phyloP scores from a whole-genome alignment of 306 rosid genomes.

The Rosa multiflora region DNA sequence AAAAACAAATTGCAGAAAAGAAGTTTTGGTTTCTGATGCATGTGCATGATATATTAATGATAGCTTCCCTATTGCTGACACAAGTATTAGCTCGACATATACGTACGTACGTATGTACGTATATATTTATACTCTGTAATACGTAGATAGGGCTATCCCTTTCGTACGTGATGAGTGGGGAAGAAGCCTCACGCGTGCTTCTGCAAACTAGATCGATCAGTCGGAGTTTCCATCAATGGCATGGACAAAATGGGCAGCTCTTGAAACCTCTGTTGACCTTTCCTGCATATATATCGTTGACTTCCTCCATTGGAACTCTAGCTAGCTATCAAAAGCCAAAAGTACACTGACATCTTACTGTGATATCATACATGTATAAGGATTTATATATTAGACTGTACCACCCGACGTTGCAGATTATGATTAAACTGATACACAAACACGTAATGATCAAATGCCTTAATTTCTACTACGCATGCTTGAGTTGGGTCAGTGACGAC shows the following conservation, averaged over 20 bases:
- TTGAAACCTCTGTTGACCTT: slow-evolving; percentile 9
- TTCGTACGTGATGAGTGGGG: background rate
- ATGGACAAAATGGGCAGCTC: background rate
- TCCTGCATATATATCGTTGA: slow-evolving; percentile 13
- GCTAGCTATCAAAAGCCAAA: background rate
- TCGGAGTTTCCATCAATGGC: slow-evolving; percentile 7
- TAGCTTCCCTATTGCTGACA: background rate
- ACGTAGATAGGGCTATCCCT: no score
- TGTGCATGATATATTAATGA: background rate
- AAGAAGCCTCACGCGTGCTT: slow-evolving; percentile 4
- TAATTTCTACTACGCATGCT: slow-evolving; percentile 3
- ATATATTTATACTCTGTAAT: no score
- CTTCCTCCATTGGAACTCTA: background rate
- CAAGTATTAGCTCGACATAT: background rate
- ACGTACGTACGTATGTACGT: background rate
- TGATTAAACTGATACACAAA: background rate
- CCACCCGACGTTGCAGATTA: background rate
- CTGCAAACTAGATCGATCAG: background rate
- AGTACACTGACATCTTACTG: background rate
- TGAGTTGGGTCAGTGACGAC: background rate
- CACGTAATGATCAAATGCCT: background rate
- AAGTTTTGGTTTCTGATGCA: background rate
- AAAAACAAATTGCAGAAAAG: background rate
- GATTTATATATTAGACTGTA: background rate
- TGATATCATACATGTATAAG: background rate